phyloP scores from a whole-genome alignment of 768 basidiomycete species.

The Podaxis mareebaensis region DNA sequence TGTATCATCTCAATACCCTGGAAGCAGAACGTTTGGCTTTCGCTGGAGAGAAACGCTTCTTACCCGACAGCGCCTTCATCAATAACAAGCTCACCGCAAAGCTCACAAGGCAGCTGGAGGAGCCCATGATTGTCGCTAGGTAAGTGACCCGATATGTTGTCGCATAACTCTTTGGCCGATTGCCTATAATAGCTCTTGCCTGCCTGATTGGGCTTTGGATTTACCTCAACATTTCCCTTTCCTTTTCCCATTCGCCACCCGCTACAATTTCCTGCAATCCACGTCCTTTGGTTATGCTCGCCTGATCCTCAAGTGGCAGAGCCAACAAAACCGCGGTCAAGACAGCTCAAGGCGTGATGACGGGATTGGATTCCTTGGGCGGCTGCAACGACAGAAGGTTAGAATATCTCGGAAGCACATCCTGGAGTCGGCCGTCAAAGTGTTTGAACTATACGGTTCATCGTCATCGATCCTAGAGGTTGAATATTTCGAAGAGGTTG shows the following conservation, averaged over 20 bases:
- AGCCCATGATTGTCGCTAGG: slow-evolving; percentile 99
- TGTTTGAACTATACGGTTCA: slow-evolving; percentile 94
- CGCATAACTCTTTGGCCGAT: slow-evolving; percentile 9
- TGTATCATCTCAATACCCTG: slow-evolving; percentile 80
- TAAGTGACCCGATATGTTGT: slow-evolving; percentile 30
- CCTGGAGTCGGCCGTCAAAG: slow-evolving; percentile 94
- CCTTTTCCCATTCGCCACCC: slow-evolving; percentile 97
- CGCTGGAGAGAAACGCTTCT: slow-evolving; percentile 50
- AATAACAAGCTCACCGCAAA: slow-evolving; percentile 99
- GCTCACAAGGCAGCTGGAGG: slow-evolving; percentile 94
- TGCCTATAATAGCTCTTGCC: slow-evolving; percentile 66
- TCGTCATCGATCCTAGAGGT: slow-evolving; percentile 94
- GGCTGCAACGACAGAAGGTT: slow-evolving; percentile 94
- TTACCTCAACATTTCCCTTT: slow-evolving; percentile 97
- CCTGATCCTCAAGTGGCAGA: slow-evolving; percentile 93
- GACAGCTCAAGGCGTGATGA: slow-evolving; percentile 85
- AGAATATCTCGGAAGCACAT: slow-evolving; percentile 94
- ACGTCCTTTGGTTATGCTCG: slow-evolving; percentile 98
- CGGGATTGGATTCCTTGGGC: slow-evolving; percentile 87
- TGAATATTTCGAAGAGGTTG: slow-evolving; percentile 98
- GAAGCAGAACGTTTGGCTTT: slow-evolving; percentile 62
- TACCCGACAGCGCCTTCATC: slow-evolving; percentile 85
- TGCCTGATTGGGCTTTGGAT: slow-evolving; percentile 97
- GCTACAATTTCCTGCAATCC: slow-evolving; percentile 95
- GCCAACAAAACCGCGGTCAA: slow-evolving; percentile 77